phyloP scores from a whole-genome alignment of 192 early-diverging fungal genomes.

The Coemansia sp. region DNA sequence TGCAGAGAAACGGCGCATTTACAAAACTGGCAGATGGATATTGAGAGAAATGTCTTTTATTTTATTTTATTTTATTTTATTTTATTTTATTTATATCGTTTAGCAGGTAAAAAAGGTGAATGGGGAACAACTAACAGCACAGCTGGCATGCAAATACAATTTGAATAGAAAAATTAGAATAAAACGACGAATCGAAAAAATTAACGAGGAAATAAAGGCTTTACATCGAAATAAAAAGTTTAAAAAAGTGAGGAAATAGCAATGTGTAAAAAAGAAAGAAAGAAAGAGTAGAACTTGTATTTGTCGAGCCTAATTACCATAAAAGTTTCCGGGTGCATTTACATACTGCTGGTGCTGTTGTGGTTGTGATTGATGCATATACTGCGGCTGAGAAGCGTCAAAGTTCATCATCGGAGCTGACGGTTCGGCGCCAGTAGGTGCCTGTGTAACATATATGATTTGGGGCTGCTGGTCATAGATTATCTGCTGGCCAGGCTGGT shows the following conservation, averaged over 20 bases:
- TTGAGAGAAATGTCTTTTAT: not conserved
- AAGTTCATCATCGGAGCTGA: slow-evolving; percentile 21
- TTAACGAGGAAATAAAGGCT: no score
- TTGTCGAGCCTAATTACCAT: slow-evolving; percentile 25
- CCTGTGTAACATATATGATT: not conserved
- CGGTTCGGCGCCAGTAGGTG: slow-evolving; percentile 10
- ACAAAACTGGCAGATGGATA: not conserved
- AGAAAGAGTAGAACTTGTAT: not conserved
- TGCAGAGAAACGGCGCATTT: not conserved
- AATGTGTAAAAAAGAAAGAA: not conserved
- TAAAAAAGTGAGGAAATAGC: not conserved
- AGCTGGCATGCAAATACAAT: no score
- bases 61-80: no score
- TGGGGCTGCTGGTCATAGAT: slow-evolving; percentile 15
- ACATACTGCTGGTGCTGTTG: slow-evolving; percentile 27
- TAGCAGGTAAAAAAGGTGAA: not conserved
- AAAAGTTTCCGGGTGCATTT: slow-evolving; percentile 40
- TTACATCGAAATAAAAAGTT: not conserved
- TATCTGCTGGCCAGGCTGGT: slow-evolving; percentile 10
- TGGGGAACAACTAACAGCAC: no score
- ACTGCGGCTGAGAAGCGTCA: slow-evolving; percentile 20
- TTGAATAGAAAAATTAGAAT: no score
- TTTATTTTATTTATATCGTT: no score
- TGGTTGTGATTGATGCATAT: slow-evolving; percentile 7
- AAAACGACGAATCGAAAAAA: no score